Evolutionary conservation across 805 yeast species (phyloP), one percentile per base, ranked within the genome.

Genomic region (Barnettozyma siamensis): DNA sequence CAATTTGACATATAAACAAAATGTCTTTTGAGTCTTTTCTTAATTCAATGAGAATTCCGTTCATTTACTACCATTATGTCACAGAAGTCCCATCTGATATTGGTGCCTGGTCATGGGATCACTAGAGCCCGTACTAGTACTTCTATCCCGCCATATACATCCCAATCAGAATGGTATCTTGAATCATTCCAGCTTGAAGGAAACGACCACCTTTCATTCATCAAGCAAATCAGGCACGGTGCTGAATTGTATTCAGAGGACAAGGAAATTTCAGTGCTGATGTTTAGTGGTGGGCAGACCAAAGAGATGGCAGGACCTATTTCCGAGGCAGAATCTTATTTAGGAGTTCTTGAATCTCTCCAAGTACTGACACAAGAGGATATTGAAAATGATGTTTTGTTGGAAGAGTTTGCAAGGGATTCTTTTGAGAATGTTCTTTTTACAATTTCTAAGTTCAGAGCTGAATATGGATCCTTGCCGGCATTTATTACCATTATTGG

Each of bases 351-450:
- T 1, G 31, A 51, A 28, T 54, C 60, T 12, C 48, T 76, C 37
- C 43, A 47, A 41, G 31, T 42, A 4, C 9, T 46, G 3, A 8
- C 29, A 26, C 11, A 5, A 11, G 34, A 33, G 3, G 40, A 41
- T 3, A 31, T 19, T 28, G 55, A 17, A 17, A 30, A 40, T 5
- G 48, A 55, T 21, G 59, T 81, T 1, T 45, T 66, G 6, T 62
- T 78, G 1, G 95, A 86, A 53, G 89, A 83, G 49, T 81, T 59
- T 56, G 88, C 95, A 0, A 63, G 87, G 31, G 95, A 86, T 58
- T 83, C 93, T 2, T 81, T 81, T 55, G 94, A 86, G 54, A 86
- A 86, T 58, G 73, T 85, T 6, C 45, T 83, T 3, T 83, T 76
- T 57, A 76, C 83, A 48, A 48, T 82, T 2, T 66, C 73, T 28